Evolutionary conservation across 108 stramenopile species (phyloP), one percentile per base, ranked within the genome.

Genomic region (Fistulifera pelliculosa): DNA sequence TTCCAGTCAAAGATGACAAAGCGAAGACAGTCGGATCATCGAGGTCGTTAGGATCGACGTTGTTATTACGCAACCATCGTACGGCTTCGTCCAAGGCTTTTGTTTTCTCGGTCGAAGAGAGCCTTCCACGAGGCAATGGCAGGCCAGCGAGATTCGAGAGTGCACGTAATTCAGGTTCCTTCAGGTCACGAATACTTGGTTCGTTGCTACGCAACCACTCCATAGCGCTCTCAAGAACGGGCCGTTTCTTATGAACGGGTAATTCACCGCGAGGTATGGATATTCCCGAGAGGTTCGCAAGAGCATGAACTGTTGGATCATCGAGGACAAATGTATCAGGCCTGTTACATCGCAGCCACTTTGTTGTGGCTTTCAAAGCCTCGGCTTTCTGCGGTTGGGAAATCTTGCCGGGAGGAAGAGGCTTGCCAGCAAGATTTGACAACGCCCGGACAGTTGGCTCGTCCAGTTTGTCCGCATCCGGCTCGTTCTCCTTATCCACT

Each of bases 21-120:
- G 47, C 58, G 3, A 19, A 24, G 24, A 60, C 25, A 6, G 58
- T 60, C 10, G 47, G 47, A 4, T 49, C 58, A 35, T 60, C 58
- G 11, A 60, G 12, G 15, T 58, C 62, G 18, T 65, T 68, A 10
- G 14, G 24, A 5, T 41, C 15, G 1, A 56, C 49, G 17, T 50
- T 60, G n/a, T 73, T 64, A 16, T 61, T 27, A 47, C 64, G 52
- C 55, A 58, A 62, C 66, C 66, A 73, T 26, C 67, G 61, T 8
- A 60, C 15, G 31, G 28, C 47, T 10, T 60, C 11, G 8, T 60
- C 48, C 2, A 60, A 19, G 18, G 31, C 27, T 48, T 49, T 31
- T 16, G 14, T 60, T 21, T 49, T 60, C 6, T 60, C 19, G 2
- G 1, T 35, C 7, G 39, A 16, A 21, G 54, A 3, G 10, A 54